Conservation (phyloP, 306 rosid species). For the Herpetospermum pedunculosum region DNA sequence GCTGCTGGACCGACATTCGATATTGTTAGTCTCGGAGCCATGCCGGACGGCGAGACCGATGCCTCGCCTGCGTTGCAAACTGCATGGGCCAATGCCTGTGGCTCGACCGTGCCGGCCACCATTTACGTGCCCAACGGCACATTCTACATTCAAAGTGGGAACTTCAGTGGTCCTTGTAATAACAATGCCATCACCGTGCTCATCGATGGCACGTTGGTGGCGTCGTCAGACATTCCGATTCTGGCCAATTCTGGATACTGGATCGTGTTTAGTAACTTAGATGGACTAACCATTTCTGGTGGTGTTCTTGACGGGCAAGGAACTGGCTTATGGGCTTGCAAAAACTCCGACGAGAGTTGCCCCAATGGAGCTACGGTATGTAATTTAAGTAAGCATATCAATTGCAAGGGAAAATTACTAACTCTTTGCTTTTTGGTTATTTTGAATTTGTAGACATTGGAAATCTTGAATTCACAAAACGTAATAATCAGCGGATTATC, state of each 20-base stretch:
- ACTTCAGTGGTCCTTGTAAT: not conserved
- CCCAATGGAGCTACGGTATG: not conserved
- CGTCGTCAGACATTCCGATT: not conserved
- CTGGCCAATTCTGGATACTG: not conserved
- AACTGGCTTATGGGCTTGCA: not conserved
- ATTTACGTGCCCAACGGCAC: conserved; percentile 31
- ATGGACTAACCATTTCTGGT: not conserved
- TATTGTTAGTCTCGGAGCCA: not conserved
- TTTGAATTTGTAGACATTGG: not conserved
- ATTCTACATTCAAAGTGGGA: conserved; percentile 18
- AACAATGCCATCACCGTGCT: not conserved
- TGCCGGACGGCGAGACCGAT: conserved; percentile 5
- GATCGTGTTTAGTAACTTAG: not conserved
- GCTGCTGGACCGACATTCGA: not conserved
- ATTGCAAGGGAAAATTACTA: too few species aligned
- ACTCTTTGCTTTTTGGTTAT: too few species aligned
- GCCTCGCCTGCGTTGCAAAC: not conserved
- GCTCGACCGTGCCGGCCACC: conserved; percentile 13
- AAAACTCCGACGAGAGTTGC: not conserved
- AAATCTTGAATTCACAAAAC: not conserved
- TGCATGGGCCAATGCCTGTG: conserved; percentile 37
- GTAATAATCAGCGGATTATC: not conserved
- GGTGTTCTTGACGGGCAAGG: not conserved
- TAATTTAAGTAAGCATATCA: too few species aligned
- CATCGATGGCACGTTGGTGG: not conserved